Base-by-base conservation (phyloP, 129 eudicot genomes). In the Solidago caesia region DNA sequence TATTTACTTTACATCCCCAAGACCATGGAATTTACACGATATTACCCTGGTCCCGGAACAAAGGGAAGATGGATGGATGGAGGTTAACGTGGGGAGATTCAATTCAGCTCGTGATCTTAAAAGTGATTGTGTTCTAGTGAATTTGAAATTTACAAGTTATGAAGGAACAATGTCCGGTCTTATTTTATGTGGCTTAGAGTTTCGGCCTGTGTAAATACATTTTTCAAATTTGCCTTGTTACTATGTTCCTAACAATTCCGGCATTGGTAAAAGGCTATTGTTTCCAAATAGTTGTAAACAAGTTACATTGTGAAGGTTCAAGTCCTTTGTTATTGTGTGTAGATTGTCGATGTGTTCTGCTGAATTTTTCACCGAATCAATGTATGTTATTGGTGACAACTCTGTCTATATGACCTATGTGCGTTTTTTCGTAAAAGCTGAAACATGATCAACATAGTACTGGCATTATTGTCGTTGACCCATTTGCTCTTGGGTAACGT, bases 31-130 rank as follows among this genome's bases (percentile, higher is more conserved):
- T 59, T 5, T 59, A 59, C 64, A 59, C 25, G 64, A 59, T 59
- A 59, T 11, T 14, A 55, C 11, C 14, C 5, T 1, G 5, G 60
- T 55, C 4, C 60, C 60, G 4, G 6, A 55, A 26, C 12, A 16
- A 26, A 59, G 13, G 41, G 64, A 21, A 59, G 64, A 59, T 16
- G 64, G 64, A 59, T 55, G 60, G 26, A 47, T 47, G 53, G 53
- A 59, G 12, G 64, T 59, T 59, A 59, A 1, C 4, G 12, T 59
- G 14, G 25, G 41, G 42, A 59, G 25, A 59, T 59, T 59, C 4
- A 6, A 16, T 14, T 21, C 42, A 6, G 15, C 8, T 21, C 41
- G 2, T 16, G 42, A 59, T 5, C 12, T 59, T 25, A 0, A 26
- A 59, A 25, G 25, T 21, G 60, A 55, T 55, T 5, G 7, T 14